Base-by-base conservation (phyloP, 2,329 filamentous ascomycete species). In the Talaromyces sp. region DNA sequence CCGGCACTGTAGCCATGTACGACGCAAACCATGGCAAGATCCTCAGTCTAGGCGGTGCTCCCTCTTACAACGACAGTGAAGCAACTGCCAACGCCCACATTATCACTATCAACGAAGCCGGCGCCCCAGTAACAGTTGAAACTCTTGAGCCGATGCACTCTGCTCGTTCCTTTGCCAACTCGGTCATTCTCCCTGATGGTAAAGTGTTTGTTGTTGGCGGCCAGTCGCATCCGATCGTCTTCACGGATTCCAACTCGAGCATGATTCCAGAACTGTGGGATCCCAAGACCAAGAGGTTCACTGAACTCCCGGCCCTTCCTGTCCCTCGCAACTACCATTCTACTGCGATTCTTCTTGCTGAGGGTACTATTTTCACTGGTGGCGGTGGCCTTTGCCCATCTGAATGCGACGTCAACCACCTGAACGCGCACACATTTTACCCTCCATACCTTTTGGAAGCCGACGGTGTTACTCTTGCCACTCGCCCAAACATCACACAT, bases 1-100 rank as follows among this genome's bases (percentile, higher is more conserved):
- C 77, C 60, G 84, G 82, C 12, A 80, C 78, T 54, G 78, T 79
- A 5, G 77, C 83, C 62, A 85, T 86, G 82, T 86, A 81, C 64
- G 83, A 86, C 65, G 82, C 83, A 51, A 68, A 72, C 0, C 67
- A 65, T 1, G 83, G 83, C 32, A 83, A 84, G 68, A 85, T 85
- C 32, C 71, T 85, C 2, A 79, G 81, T 0, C 71, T 77, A 14
- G 83, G 84, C 10, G 83, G 83, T 9, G 70, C 78, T 0, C 70
- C 76, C 0, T 71, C 74, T 35, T 85, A 85, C 63, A 70, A 78
- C 29, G 64, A 77, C 56, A 71, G 71, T n/a, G 61, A 69, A 7
- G 78, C 78, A 0, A 78, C 77, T 0, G 70, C 69, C 6, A 75
- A 77, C 61, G 80, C 81, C 0, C 77, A 82, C 65, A 64, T 84